Percentiles rank a stretch among this genome's conserved stretches.
Conservation (phyloP, 768 basidiomycete genomes). For the Hygrocybe punicea region DNA sequence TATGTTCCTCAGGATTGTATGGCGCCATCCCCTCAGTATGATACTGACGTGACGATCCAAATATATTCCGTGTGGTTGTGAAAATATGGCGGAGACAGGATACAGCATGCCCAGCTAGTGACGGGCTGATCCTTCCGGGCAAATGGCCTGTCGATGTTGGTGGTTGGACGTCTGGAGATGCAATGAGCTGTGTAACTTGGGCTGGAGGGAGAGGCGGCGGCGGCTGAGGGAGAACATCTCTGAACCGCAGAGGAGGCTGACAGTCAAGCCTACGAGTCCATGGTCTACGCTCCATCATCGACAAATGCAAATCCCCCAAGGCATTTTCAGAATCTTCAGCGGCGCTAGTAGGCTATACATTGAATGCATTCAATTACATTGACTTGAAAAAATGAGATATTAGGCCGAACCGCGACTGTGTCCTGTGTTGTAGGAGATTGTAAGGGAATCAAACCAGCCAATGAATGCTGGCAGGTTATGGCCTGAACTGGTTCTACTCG, state of each 20-base stretch:
- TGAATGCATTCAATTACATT: not conserved
- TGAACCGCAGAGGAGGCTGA: not conserved
- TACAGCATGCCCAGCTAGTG: not conserved
- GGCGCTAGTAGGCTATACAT: not conserved
- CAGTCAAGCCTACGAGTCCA: not conserved
- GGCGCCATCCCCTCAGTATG: conserved; percentile 11
- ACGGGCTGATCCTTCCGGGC: too few relatives aligned
- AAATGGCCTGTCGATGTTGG: not conserved
- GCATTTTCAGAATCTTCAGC: not conserved
- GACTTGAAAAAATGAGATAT: not conserved
- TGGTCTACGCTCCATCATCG: not conserved
- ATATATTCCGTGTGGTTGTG: conserved; percentile 10
- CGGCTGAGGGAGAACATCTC: conserved; percentile 2
- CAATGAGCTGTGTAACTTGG: not conserved
- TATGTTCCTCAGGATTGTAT: conserved; percentile 14
- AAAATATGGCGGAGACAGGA: not conserved
- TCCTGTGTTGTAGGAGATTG: not conserved
- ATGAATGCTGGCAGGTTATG: too few relatives aligned
- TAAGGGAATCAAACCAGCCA: too few relatives aligned
- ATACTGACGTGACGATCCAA: conserved; percentile 19
- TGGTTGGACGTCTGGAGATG: not conserved
- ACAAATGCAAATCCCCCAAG: not conserved
- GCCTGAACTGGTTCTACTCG: not conserved
- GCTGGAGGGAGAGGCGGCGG: not conserved
- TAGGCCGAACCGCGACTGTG: not conserved